phyloP scores from a whole-genome alignment of 2,329 filamentous ascomycete genomes.

The Albophoma yamanashiensis region DNA sequence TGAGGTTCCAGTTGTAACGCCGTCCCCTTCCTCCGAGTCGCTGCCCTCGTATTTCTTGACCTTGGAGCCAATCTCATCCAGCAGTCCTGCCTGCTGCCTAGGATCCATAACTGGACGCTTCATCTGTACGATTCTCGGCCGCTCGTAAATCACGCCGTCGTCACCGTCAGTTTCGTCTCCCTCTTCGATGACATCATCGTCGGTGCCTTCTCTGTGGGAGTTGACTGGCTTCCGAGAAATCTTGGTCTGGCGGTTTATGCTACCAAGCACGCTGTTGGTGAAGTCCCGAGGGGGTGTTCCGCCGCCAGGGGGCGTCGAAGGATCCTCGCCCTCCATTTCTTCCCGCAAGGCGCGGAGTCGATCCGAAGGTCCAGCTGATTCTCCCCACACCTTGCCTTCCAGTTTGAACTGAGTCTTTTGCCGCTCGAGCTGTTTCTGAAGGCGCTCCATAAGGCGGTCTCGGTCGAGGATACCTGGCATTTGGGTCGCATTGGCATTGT shows the following conservation, averaged over 20 bases:
- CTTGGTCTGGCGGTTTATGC: slow-evolving; percentile 51
- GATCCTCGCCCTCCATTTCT: slow-evolving; percentile 67
- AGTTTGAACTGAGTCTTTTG: slow-evolving; percentile 98
- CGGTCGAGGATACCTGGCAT: slow-evolving; percentile 92
- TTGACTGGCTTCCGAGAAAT: slow-evolving; percentile 44
- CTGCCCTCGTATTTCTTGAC: slow-evolving; percentile 63
- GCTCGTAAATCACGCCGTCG: slow-evolving; percentile 62
- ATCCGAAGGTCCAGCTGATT: slow-evolving; percentile 76
- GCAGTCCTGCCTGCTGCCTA: slow-evolving; percentile 56
- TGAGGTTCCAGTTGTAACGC: slow-evolving; percentile 62
- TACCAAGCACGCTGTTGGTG: slow-evolving; percentile 63
- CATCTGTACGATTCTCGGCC: slow-evolving; percentile 69
- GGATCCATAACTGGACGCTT: slow-evolving; percentile 56
- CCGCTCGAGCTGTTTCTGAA: slow-evolving; percentile 90
- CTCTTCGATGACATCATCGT: slow-evolving; percentile 34
- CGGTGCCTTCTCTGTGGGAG: slow-evolving; percentile 17
- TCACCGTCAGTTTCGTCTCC: slow-evolving; percentile 38
- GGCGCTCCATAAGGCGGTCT: slow-evolving; percentile 80
- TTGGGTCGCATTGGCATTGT: slow-evolving; percentile 58
- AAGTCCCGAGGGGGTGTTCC: slow-evolving; percentile 51
- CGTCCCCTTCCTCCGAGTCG: slow-evolving; percentile 58
- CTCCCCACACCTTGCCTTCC: slow-evolving; percentile 84
- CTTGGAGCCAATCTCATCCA: slow-evolving; percentile 63
- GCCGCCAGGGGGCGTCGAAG: slow-evolving; percentile 34
- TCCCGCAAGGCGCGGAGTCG: slow-evolving; percentile 84